Evolutionary conservation across 805 yeast species (phyloP), one percentile per base, ranked within the genome.

Genomic region (Tetrapisispora pingtungensis): DNA sequence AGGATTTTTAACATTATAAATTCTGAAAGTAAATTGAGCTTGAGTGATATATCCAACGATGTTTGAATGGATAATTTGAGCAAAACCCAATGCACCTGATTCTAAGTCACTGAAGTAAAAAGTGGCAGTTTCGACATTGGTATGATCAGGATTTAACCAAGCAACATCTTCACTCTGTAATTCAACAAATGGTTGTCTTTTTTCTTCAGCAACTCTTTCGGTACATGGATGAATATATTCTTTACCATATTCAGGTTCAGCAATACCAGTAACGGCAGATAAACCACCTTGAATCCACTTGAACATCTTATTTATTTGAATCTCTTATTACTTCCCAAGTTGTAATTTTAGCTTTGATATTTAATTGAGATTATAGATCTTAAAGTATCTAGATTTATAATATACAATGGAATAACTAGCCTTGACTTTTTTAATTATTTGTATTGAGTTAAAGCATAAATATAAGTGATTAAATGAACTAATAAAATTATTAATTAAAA

Each of bases 221-320:
- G 84, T 76, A 46, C 88, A 78, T 15, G 97, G 77, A 57, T 83
- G 93, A 52, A 93, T 85, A 34, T 95, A 94, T 42, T 83, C 96
- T 35, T 82, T 75, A 45, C 98, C 98, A 58, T 93, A 93, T 60
- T 84, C 95, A 20, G 98, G 98, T 65, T 93, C 98, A 2, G 96
- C 96, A 13, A 95, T 78, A 45, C 98, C 98, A 5, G 97, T 90
- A 40, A 89, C 94, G 5, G 94, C 93, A 15, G 97, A 85, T 43
- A 84, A 72, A 52, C 88, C 76, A 49, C 87, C 81, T 69, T 83
- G 89, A 47, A 83, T 84, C 88, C 88, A 83, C 76, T 80, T 81
- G 41, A 82, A 67, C 89, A 82, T 30, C 17, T 6, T 24, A 24
- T 12, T 13, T 20, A 12, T 22, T 22, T 19, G 15, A 8, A 26